Evolutionary conservation across 2,329 filamentous ascomycete species (phyloP).

Genomic region (Aspergillus sclerotialis): DNA sequence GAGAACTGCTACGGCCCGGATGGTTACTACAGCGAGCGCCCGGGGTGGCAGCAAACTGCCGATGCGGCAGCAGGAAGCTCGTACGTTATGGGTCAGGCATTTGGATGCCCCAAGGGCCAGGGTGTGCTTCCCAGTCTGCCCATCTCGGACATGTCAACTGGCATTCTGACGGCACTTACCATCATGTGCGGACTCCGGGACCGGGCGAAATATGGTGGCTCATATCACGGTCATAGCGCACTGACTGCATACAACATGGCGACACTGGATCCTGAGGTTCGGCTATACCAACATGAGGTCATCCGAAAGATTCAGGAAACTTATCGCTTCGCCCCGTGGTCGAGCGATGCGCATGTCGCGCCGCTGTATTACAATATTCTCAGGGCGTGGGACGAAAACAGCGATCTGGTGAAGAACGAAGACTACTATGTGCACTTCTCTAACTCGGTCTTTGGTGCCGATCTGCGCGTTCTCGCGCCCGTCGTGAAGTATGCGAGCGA

Average conservation of each 20-base stretch:
- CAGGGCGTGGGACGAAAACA: no score
- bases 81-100: slow-evolving; percentile 28
- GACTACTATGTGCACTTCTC: no score
- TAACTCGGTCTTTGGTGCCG: no score
- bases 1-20: slow-evolving; percentile 48
- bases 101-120: slow-evolving; percentile 15
- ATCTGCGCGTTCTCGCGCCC: no score
- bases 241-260: slow-evolving; percentile 24
- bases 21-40: slow-evolving; percentile 39
- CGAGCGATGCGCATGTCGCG: no score
- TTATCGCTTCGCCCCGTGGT: no score
- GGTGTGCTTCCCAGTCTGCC: slow-evolving; percentile 15
- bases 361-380: no score
- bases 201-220: slow-evolving; percentile 11
- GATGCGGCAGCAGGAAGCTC: slow-evolving; percentile 37
- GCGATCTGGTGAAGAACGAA: no score
- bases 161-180: slow-evolving; percentile 12
- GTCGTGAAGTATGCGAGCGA: no score
- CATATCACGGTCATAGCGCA: slow-evolving; percentile 20
- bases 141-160: slow-evolving; percentile 18
- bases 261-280: slow-evolving; percentile 24
- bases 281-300: slow-evolving; percentile 23
- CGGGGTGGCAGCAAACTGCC: slow-evolving; percentile 48
- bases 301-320: slow-evolving; percentile 10
- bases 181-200: slow-evolving; percentile 12